These are phyloP conservation scores for Panellus pusillus DNA, from an alignment of 768 basidiomycete species.

Conservation along the genomic window DNA sequence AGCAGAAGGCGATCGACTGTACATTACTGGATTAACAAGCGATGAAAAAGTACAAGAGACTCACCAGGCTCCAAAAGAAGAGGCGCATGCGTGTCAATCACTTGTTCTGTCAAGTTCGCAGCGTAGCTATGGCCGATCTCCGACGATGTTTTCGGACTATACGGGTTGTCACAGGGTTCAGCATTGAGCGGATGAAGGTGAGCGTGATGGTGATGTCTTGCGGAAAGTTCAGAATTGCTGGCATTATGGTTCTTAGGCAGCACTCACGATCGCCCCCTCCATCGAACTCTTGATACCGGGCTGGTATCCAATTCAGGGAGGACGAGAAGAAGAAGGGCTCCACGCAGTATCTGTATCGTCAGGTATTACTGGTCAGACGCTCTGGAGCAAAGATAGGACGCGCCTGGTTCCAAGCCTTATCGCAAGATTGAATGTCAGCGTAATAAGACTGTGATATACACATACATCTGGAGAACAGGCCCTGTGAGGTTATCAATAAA, in stretches of 20 bases:
- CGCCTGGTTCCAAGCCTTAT: constrained; percentile 49
- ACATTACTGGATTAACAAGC: background rate
- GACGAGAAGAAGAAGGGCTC: constrained; percentile 72
- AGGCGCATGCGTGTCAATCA: constrained; percentile 19
- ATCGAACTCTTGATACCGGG: constrained; percentile 54
- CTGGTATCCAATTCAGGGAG: constrained; percentile 66
- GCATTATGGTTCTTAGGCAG: background rate
- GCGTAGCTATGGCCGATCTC: too few species aligned
- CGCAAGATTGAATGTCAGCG: too few species aligned
- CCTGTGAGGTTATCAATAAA: constrained; percentile 56
- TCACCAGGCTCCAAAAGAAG: constrained; percentile 12
- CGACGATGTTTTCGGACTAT: background rate
- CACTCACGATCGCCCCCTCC: constrained; percentile 52
- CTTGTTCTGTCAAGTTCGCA: background rate
- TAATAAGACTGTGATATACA: too few species aligned
- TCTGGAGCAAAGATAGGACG: constrained; percentile 35
- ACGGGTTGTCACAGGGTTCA: constrained; percentile 8
- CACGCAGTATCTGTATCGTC: constrained; percentile 54
- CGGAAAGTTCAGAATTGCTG: background rate
- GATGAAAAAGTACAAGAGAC: background rate
- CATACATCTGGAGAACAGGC: constrained; percentile 52
- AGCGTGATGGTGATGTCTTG: constrained; percentile 59
- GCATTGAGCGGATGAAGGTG: constrained; percentile 51
- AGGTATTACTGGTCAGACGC: constrained; percentile 50
- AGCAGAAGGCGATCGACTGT: constrained; percentile 35